Evolutionary conservation across 2,329 filamentous ascomycete species (phyloP), one percentile per base, ranked within the genome.

Genomic region (Apiospora aurea): DNA sequence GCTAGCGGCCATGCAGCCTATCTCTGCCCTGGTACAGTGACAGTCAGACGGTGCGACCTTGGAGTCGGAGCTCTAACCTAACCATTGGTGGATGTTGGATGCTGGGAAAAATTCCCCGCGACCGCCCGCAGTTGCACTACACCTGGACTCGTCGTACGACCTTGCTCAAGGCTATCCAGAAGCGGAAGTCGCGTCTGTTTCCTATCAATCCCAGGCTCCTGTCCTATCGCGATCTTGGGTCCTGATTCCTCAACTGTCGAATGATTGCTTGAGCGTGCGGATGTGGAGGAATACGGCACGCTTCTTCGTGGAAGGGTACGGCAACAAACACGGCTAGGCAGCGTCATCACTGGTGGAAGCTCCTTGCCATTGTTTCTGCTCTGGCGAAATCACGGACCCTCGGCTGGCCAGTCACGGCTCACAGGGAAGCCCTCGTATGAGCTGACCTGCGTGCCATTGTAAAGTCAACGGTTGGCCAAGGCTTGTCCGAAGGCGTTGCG

Each of bases 331-430:
- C 13, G 3, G 26, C 26, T 3, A 29, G 26, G 3, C 26, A 4
- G 51, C 51, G 26, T 7, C 26, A 10, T 57, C 26, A 57, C 26
- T 57, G 51, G 53, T 11, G 29, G 29, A 10, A 38, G 16, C 29
- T 38, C 53, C 53, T 61, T 29, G 53, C 38, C 57, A 41, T 64
- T 64, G 57, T 34, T 41, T 64, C 57, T 64, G 34, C 57, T 64
- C 29, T 24, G 18, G 57, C 34, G 18, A n/a, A 29, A 61, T 61
- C 53, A 61, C 16, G 21, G 0, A 11, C 38, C n/a, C 4, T 61
- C 53, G 16, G 29, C 53, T 21, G 53, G 16, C 53, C 53, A 38
- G 21, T 61, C 53, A 61, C 53, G 29, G 29, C 53, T 38, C 26
- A 10, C 7, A 61, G n/a, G 57, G 34, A 41, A 6, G 2, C 34